Evolutionary conservation across 2,329 filamentous ascomycete genomes (phyloP).

Genomic region (Botrytis fabae): DNA sequence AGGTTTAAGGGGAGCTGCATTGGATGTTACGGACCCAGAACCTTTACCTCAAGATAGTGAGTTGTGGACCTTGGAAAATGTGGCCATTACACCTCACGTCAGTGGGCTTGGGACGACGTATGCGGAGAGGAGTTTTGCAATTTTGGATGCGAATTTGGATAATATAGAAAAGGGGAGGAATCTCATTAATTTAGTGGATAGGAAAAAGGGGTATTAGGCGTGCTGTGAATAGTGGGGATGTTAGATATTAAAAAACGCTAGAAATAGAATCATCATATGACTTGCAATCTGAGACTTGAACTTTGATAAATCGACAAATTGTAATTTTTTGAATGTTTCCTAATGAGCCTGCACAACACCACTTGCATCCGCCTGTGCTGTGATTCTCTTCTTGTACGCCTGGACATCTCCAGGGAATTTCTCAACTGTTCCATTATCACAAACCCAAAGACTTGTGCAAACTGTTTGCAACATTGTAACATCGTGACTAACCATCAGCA

Average conservation of each 20-base stretch:
- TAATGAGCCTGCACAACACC: conserved; percentile 62
- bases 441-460: conserved; percentile 94
- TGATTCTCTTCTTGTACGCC: conserved; percentile 96
- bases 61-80: conserved; percentile 63
- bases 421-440: conserved; percentile 89
- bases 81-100: conserved; percentile 65
- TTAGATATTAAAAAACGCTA: background rate
- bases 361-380: conserved; percentile 80
- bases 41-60: conserved; percentile 60
- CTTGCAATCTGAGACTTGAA: background rate
- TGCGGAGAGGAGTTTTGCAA: conserved; percentile 55
- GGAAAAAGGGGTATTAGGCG: conserved; percentile 59
- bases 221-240: background rate
- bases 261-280: background rate
- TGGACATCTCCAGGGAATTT: conserved; percentile 95
- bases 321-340: background rate
- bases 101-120: conserved; percentile 57
- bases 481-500: conserved; percentile 98
- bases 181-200: conserved; percentile 62
- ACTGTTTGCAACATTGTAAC: conserved; percentile 98
- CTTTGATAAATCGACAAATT: background rate
- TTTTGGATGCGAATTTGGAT: conserved; percentile 58
- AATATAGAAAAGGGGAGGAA: conserved; percentile 52
- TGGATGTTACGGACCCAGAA: conserved; percentile 70
- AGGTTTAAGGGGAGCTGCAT: conserved; percentile 58